These are phyloP conservation scores for Hypocreales sp. DNA, from an alignment of 2,329 filamentous ascomycete species.

Conservation along the genomic window DNA sequence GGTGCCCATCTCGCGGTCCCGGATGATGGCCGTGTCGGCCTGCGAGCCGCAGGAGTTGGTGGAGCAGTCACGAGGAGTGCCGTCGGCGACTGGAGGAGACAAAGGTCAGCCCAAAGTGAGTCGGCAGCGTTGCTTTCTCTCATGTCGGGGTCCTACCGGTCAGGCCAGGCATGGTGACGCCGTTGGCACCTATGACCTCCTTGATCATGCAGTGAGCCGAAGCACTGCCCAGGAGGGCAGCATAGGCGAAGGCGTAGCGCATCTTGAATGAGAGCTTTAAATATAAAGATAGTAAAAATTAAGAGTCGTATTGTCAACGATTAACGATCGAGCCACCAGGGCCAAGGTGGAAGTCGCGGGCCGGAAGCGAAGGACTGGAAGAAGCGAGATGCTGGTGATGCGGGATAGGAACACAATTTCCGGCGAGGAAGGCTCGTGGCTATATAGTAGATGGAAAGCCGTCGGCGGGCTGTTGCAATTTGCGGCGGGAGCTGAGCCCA, in stretches of 20 bases:
- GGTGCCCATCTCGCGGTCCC: slow-evolving; percentile 38
- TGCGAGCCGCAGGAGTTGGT: slow-evolving; percentile 47
- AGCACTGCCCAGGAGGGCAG: slow-evolving; percentile 26
- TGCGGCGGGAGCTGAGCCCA: no score
- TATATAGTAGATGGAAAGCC: no score
- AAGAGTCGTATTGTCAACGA: no score
- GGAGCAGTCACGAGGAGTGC: slow-evolving; percentile 52
- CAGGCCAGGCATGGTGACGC: slow-evolving; percentile 46
- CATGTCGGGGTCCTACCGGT: slow-evolving; percentile 9
- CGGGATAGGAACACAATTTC: no score
- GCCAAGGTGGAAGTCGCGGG: no score
- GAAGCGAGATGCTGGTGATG: no score
- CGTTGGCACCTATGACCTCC: slow-evolving; percentile 41
- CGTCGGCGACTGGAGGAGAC: slow-evolving; percentile 34
- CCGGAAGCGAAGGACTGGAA: slow-evolving; percentile 1
- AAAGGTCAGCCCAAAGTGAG: not conserved
- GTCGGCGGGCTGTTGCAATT: no score
- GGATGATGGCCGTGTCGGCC: slow-evolving; percentile 56
- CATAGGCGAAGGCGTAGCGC: slow-evolving; percentile 13
- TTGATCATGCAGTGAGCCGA: slow-evolving; percentile 44
- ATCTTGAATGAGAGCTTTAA: no score
- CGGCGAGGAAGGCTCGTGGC: no score
- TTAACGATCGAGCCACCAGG: no score
- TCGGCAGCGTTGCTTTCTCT: no score
- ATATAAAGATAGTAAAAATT: slow-evolving; percentile 1